phyloP scores from a whole-genome alignment of 768 basidiomycete genomes.

The Erythrobasidium yunnanense region DNA sequence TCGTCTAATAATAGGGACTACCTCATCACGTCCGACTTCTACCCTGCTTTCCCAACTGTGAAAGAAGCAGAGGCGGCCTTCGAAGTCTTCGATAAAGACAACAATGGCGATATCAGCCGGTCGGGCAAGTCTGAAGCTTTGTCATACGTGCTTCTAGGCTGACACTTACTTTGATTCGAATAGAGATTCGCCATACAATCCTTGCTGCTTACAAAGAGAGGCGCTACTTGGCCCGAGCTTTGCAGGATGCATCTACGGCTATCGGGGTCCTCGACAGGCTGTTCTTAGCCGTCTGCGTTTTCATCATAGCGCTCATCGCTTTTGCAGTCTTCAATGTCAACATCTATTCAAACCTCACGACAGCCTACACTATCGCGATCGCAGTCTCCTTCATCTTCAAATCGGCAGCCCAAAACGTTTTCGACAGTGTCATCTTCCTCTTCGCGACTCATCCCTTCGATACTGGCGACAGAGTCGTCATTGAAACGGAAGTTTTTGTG shows the following conservation, averaged over 20 bases:
- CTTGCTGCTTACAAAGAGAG: constrained; percentile 68
- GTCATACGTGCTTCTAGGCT: background rate
- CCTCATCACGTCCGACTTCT: constrained; percentile 59
- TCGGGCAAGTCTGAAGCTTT: background rate
- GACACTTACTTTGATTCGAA: constrained; percentile 46
- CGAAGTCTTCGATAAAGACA: constrained; percentile 58
- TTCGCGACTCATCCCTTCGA: constrained; percentile 76
- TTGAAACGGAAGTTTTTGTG: constrained; percentile 60
- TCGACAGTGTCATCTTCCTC: constrained; percentile 70
- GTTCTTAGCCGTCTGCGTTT: constrained; percentile 46
- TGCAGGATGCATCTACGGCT: constrained; percentile 63
- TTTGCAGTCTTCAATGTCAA: constrained; percentile 62
- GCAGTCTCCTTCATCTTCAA: constrained; percentile 75
- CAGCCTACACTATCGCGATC: constrained; percentile 60
- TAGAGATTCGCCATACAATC: constrained; percentile 61
- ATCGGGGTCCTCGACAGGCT: constrained; percentile 57
- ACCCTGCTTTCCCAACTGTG: constrained; percentile 55
- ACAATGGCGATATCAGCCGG: constrained; percentile 57
- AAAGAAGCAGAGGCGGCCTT: constrained; percentile 58
- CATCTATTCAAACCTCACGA: constrained; percentile 56
- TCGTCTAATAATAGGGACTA: constrained; percentile 44
- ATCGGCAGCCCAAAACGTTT: constrained; percentile 57
- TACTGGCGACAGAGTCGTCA: constrained; percentile 70
- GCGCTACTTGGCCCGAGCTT: constrained; percentile 60
- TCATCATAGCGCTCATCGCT: constrained; percentile 43